Percentiles rank a stretch among this genome's conserved stretches.
phyloP scores from a whole-genome alignment of 345 rosid species.

The Carallia brachiata region DNA sequence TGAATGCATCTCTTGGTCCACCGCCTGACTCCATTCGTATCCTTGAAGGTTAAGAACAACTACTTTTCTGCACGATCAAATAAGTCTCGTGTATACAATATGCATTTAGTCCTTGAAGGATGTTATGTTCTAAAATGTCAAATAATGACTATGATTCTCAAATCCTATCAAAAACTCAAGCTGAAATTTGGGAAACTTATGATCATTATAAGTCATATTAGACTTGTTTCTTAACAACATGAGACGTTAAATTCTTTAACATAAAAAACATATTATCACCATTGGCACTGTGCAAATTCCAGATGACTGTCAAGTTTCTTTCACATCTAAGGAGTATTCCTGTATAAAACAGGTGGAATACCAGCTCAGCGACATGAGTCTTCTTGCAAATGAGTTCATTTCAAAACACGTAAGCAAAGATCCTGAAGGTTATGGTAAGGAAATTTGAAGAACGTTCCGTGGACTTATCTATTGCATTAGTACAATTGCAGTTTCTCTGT shows the following conservation, averaged over 20 bases:
- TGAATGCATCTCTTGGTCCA: too few species aligned
- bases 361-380: conserved; percentile 87
- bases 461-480: not conserved
- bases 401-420: conserved; percentile 80
- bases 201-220: too few species aligned
- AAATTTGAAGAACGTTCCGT: not conserved
- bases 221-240: too few species aligned
- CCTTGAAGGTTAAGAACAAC: too few species aligned
- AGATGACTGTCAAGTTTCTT: not conserved
- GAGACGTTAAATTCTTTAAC: too few species aligned
- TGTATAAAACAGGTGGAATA: conserved; percentile 64
- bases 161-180: too few species aligned
- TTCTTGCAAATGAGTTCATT: conserved; percentile 82
- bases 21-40: too few species aligned
- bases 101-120: too few species aligned
- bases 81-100: not conserved
- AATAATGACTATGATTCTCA: too few species aligned
- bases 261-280: too few species aligned
- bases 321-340: conserved; percentile 6
- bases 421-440: conserved; percentile 87
- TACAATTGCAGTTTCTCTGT: not conserved
- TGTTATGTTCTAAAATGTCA: too few species aligned
- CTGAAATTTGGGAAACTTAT: too few species aligned
- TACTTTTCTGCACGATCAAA: not conserved
- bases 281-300: not conserved